Conservation (phyloP, 495 filamentous ascomycete species). For the Penicillium verhagenii region DNA sequence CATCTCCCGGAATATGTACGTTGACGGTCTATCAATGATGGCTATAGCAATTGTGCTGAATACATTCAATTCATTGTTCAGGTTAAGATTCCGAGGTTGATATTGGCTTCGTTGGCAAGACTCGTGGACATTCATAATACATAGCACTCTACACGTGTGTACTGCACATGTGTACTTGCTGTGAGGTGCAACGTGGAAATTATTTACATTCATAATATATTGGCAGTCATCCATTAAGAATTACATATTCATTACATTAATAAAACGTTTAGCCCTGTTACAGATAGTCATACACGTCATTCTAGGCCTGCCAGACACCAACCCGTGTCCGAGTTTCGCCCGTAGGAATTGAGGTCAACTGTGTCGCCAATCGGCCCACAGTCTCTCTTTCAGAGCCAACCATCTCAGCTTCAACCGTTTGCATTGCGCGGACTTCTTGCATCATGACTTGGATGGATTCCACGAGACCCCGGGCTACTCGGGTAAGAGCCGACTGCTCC, state of each 20-base stretch:
- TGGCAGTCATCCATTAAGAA: neutral
- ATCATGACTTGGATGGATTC: conserved; percentile 39
- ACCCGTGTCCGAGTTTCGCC: neutral
- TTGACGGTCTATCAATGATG: no score
- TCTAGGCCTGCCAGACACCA: neutral
- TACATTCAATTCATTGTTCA: no score
- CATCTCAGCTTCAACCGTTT: conserved; percentile 40
- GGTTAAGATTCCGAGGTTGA: no score
- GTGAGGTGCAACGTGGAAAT: no score
- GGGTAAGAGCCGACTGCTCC: conserved; percentile 35
- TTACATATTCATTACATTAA: neutral
- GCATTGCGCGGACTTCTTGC: conserved; percentile 44
- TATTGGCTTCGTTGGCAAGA: no score
- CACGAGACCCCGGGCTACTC: conserved; percentile 28
- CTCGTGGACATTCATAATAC: no score
- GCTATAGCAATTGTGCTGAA: no score
- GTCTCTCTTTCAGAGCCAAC: conserved; percentile 37
- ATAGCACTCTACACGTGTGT: no score
- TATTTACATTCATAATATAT: no score
- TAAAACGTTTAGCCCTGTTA: no score
- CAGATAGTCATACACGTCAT: neutral
- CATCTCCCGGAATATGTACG: no score
- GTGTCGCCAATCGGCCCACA: conserved; percentile 35
- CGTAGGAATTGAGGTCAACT: conserved; percentile 10
- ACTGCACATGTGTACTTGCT: no score